Conservation (phyloP, 352 stramenopile genomes). For the Phytophthora boehmeriae region DNA sequence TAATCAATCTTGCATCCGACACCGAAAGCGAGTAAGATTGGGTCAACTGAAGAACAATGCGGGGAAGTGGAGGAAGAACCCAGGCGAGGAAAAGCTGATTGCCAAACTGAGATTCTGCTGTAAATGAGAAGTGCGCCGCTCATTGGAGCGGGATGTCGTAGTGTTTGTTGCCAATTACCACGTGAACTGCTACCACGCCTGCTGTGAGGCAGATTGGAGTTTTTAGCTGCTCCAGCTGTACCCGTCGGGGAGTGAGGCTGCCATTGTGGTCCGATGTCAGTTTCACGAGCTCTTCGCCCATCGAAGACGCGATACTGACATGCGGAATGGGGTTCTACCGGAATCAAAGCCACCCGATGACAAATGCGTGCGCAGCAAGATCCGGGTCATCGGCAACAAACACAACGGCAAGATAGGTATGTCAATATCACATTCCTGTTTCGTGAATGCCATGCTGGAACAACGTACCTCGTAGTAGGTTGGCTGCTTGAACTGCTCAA, state of each 20-base stretch:
- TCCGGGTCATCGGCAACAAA: slow-evolving; percentile 47
- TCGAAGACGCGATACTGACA: slow-evolving; percentile 77
- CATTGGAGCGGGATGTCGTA: slow-evolving; percentile 69
- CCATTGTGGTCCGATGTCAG: slow-evolving; percentile 47
- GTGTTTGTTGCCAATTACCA: slow-evolving; percentile 86
- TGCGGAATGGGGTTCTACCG: slow-evolving; percentile 77
- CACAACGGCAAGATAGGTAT: slow-evolving; percentile 36
- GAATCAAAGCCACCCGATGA: slow-evolving; percentile 8
- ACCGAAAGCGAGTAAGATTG: slow-evolving; percentile 48
- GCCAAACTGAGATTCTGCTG: slow-evolving; percentile 7
- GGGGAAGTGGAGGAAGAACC: slow-evolving; percentile 1
- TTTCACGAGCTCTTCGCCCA: slow-evolving; percentile 50
- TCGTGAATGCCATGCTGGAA: slow-evolving; percentile 3
- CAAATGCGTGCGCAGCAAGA: slow-evolving; percentile 11
- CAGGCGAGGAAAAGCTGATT: not conserved
- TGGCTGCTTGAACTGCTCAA: slow-evolving; percentile 50
- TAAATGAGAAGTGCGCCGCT: slow-evolving; percentile 9
- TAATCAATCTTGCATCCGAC: slow-evolving; percentile 62
- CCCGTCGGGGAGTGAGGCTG: slow-evolving; percentile 17
- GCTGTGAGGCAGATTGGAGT: slow-evolving; percentile 23
- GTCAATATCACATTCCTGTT: slow-evolving; percentile 28
- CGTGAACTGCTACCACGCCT: slow-evolving; percentile 49
- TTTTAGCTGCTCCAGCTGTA: slow-evolving; percentile 22
- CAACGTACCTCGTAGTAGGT: slow-evolving; percentile 69
- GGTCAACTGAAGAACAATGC: not conserved